Conservation (phyloP, 2,329 filamentous ascomycete species). For the Aspergillus tamarii region DNA sequence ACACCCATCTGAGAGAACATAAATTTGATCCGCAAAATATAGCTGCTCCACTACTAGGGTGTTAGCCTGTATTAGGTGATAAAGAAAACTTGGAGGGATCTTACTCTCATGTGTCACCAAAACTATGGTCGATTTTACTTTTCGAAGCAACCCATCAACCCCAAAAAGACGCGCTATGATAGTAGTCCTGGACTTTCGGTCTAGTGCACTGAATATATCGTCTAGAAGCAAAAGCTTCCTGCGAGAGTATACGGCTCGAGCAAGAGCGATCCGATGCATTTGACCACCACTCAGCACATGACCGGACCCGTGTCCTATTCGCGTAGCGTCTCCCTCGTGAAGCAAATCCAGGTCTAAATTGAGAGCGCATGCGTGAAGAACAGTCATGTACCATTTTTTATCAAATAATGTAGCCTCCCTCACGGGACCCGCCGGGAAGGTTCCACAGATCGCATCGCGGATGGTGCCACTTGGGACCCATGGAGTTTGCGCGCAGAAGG, state of each 20-base stretch:
- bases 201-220: conserved; percentile 20
- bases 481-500: conserved; percentile 76
- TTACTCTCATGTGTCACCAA: conserved; percentile 12
- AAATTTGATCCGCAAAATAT: no score
- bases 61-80: no score
- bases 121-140: conserved; percentile 13
- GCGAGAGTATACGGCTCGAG: conserved; percentile 21
- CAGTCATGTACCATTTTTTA: conserved; percentile 21
- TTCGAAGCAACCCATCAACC: conserved; percentile 11
- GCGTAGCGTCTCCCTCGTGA: conserved; percentile 22
- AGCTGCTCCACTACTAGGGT: no score
- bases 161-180: conserved; percentile 15
- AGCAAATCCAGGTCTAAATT: conserved; percentile 28
- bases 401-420: conserved; percentile 16
- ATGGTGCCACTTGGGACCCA: conserved; percentile 87
- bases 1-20: no score
- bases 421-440: no score
- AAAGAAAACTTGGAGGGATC: no score
- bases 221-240: conserved; percentile 19
- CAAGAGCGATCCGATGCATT: neutral
- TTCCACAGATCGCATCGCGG: conserved; percentile 41
- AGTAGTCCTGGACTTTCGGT: conserved; percentile 10
- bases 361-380: conserved; percentile 26
- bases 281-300: no score
- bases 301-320: no score